Conservation (phyloP, 2,329 filamentous ascomycete species). For the Fusarium sp. region DNA sequence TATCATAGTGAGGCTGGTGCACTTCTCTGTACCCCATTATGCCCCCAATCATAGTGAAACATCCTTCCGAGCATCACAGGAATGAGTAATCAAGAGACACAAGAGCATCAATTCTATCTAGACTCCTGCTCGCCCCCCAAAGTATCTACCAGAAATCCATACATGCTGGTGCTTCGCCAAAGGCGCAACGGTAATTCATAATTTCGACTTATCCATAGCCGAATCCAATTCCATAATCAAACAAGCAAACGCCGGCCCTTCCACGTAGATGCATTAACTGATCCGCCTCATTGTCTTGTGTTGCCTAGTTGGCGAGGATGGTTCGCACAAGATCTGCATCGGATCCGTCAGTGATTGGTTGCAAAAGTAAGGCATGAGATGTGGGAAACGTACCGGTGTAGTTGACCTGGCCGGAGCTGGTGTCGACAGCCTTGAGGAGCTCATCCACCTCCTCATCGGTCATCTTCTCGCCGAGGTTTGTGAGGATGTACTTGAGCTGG, state of each 20-base stretch:
- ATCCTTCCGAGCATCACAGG: background rate
- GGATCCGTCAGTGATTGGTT: background rate
- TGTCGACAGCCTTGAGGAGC: conserved; percentile 97
- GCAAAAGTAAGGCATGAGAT: background rate
- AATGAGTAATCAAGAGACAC: conserved; percentile 25
- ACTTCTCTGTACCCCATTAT: background rate
- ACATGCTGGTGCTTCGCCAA: conserved; percentile 34
- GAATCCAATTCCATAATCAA: conserved; percentile 44
- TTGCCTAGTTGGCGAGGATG: conserved; percentile 78
- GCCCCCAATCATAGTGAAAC: background rate
- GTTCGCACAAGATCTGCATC: conserved; percentile 78
- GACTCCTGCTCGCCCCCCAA: conserved; percentile 33
- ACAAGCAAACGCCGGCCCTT: conserved; percentile 46
- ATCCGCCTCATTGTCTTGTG: conserved; percentile 26
- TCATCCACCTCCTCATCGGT: conserved; percentile 98
- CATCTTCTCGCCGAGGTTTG: conserved; percentile 99
- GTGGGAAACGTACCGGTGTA: conserved; percentile 74
- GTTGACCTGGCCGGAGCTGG: conserved; percentile 94
- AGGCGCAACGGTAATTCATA: conserved; percentile 40
- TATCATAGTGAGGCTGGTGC: background rate
- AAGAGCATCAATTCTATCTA: conserved; percentile 34
- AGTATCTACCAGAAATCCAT: conserved; percentile 44
- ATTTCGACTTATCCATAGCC: conserved; percentile 38
- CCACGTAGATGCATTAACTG: conserved; percentile 47
- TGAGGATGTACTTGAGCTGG: conserved; percentile 97